A percentile compares a stretch with the other conserved stretches of the same genome.
Evolutionary conservation across 2,329 filamentous ascomycete species (phyloP).

Genomic region (Scedosporium dehoogii): DNA sequence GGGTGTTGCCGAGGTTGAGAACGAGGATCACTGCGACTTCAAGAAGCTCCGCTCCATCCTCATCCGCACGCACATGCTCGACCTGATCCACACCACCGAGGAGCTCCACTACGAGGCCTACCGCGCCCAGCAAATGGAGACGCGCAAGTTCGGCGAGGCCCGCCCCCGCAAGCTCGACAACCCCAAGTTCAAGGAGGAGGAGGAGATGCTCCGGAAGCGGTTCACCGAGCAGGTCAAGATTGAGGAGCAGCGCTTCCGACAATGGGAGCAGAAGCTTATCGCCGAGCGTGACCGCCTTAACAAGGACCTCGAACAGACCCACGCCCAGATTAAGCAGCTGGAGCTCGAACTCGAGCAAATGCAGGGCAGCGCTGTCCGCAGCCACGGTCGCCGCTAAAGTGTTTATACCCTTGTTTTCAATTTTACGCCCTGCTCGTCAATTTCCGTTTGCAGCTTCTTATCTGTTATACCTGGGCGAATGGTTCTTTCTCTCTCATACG

Average conservation of each 20-base stretch:
- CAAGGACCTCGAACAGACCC: constrained; percentile 98
- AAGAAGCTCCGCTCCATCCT: constrained; percentile 99
- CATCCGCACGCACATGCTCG: constrained; percentile 98
- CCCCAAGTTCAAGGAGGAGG: constrained; percentile 99
- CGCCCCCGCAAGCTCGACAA: constrained; percentile 97
- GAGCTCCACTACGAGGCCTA: constrained; percentile 99
- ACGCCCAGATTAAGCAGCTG: constrained; percentile 85
- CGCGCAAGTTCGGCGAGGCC: constrained; percentile 96
- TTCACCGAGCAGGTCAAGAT: constrained; percentile 99
- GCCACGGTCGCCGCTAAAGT: constrained; percentile 77
- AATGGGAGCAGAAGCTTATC: constrained; percentile 99
- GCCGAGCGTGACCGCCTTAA: constrained; percentile 97
- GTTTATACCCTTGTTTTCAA: not conserved
- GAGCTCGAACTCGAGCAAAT: constrained; percentile 89
- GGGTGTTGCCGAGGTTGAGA: constrained; percentile 99
- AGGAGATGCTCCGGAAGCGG: constrained; percentile 94
- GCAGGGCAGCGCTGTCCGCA: constrained; percentile 83
- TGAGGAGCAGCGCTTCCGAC: constrained; percentile 96
- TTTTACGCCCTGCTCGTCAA: not conserved
- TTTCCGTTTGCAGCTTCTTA: not conserved
- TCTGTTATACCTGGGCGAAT: not conserved
- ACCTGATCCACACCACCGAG: constrained; percentile 98
- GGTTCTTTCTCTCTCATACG: not conserved
- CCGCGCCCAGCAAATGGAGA: constrained; percentile 99
- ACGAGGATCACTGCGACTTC: constrained; percentile 99